A percentile compares a stretch with the other conserved stretches of the same genome.
These are phyloP conservation scores for Pleurostoma richardsiae DNA, from an alignment of 2,329 filamentous ascomycete species.

Conservation along the genomic window DNA sequence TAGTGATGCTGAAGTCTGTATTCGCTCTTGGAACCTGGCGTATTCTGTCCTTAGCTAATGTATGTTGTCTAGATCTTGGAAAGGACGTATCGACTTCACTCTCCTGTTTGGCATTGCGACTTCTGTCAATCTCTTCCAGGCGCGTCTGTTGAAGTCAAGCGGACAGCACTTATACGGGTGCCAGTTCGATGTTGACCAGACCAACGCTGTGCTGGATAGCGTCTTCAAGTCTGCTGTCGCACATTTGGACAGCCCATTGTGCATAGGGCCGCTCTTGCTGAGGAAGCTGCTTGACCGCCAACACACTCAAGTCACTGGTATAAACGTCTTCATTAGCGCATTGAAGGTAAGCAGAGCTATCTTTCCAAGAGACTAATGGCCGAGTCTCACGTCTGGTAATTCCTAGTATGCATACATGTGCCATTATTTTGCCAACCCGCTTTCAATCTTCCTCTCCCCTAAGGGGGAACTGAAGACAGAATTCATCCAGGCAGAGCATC, in stretches of 20 bases:
- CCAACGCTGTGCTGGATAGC: conserved; percentile 65
- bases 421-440: conserved; percentile 74
- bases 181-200: conserved; percentile 74
- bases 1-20: conserved; percentile 60
- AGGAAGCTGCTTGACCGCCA: conserved; percentile 65
- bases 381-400: no score
- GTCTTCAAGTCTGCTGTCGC: conserved; percentile 64
- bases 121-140: conserved; percentile 73
- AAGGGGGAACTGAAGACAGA: conserved; percentile 19
- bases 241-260: conserved; percentile 48
- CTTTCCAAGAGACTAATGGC: no score
- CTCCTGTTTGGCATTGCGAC: conserved; percentile 77
- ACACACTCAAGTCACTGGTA: conserved; percentile 70
- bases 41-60: conserved; percentile 19
- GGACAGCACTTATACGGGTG: conserved; percentile 63
- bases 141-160: conserved; percentile 64
- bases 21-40: conserved; percentile 10
- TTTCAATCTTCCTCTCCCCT: conserved; percentile 56
- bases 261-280: conserved; percentile 60
- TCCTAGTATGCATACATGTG: conserved; percentile 77
- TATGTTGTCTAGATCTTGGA: conserved; percentile 47
- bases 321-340: conserved; percentile 66
- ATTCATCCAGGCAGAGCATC: conserved; percentile 52
- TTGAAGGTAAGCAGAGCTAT: conserved; percentile 48
- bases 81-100: conserved; percentile 70